A percentile compares a stretch with the other conserved stretches of the same genome.
These are phyloP conservation scores for Tolypocladium ovalisporum DNA, from an alignment of 2,329 filamentous ascomycete species.

Conservation along the genomic window DNA sequence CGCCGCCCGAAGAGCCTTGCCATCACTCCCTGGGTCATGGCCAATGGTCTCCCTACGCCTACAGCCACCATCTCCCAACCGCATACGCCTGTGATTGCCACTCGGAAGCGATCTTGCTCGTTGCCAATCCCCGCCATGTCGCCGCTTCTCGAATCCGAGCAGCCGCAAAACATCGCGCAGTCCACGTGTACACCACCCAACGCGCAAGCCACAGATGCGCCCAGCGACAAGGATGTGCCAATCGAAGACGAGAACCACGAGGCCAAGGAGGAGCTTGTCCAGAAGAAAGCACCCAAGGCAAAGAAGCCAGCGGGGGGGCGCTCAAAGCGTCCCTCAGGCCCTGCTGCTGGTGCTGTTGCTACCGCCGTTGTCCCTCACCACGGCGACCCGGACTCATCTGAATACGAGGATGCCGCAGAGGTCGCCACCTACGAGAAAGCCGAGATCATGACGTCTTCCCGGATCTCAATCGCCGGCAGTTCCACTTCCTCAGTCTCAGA, in stretches of 20 bases:
- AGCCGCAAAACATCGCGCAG: background rate
- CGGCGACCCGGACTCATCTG: conserved; percentile 7
- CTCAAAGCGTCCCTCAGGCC: background rate
- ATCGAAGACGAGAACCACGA: background rate
- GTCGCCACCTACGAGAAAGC: conserved; percentile 42
- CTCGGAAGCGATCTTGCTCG: conserved; percentile 36
- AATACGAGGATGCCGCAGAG: conserved; percentile 32
- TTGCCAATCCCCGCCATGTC: conserved; percentile 28
- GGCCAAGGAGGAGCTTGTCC: background rate
- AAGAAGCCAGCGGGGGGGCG: no score
- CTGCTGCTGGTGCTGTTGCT: background rate
- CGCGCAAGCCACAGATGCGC: background rate
- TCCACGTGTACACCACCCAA: background rate
- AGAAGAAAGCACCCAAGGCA: background rate
- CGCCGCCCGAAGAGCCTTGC: conserved; percentile 36
- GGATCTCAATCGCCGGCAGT: conserved; percentile 42
- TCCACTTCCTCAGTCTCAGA: conserved; percentile 40
- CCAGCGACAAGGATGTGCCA: background rate
- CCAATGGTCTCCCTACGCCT: conserved; percentile 20
- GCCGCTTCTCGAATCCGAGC: conserved; percentile 1
- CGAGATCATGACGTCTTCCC: conserved; percentile 44
- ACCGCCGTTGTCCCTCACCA: background rate
- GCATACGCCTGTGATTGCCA: conserved; percentile 20
- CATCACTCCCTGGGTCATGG: conserved; percentile 10
- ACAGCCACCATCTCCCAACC: conserved; percentile 22